Base-by-base conservation (phyloP, 2,329 filamentous ascomycete genomes). In the Talaromyces rugulosus region DNA sequence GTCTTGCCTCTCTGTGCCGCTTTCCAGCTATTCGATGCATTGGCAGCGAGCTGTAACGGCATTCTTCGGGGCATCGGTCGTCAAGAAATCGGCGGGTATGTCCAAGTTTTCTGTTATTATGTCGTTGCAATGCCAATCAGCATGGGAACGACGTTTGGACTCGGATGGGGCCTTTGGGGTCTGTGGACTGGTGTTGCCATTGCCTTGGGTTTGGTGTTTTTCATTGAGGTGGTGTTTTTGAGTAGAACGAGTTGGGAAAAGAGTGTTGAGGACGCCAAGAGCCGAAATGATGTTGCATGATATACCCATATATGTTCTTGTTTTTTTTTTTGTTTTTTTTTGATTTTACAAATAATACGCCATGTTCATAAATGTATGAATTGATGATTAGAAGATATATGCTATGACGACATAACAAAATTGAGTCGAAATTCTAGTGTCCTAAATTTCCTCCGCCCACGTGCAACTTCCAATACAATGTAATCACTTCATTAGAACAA, bases 81-180 rank as follows among this genome's bases (percentile, higher is more conserved):
- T 62, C 94, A 98, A 75, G 88, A 92, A 66, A 87, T 98, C 61
- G 94, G 94, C 12, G 93, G 94, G 0, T 96, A 94, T 68, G 88
- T 93, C 7, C 96, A 95, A 70, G 78, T 98, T 2, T 85, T 92
- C 56, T 88, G 89, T 27, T 97, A 97, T 78, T 99, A 98, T 75
- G 79, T 85, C 18, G 83, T 98, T 30, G 94, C 91, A 0, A 82
- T 98, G 75, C 94, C 95, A 0, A 85, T 96, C 36, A 91, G 89
- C 44, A 89, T 97, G 66, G 86, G 84, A 4, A 85, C 89, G 0
- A 89, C 88, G 0, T 96, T 98, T 73, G 89, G 87, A 0, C 78
- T 93, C 3, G 82, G 82, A 23, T 96, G 90, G 92, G 86, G 87
- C 54, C 78, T 98, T 42, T 82, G 86, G 61, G 94, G 94, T 0